phyloP scores from a whole-genome alignment of 495 filamentous ascomycete species.

The Aspergillus campestris region DNA sequence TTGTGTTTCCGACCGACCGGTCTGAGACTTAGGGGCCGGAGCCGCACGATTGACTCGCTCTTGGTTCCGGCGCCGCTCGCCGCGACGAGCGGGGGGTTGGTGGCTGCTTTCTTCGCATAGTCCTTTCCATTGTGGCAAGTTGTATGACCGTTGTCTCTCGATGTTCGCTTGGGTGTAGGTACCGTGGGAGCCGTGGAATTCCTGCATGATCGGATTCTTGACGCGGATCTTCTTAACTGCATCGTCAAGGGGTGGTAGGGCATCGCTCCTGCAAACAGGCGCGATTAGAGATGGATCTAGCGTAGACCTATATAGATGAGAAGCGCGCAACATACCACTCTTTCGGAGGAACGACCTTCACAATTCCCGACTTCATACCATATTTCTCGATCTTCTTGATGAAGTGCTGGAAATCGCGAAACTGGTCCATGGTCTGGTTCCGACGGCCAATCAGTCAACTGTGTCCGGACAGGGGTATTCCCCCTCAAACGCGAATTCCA shows the following conservation, averaged over 20 bases:
- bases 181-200: constrained; percentile 89
- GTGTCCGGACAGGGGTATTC: background rate
- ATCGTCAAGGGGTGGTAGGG: constrained; percentile 69
- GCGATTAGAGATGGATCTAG: background rate
- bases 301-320: too few relatives aligned
- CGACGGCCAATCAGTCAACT: constrained; percentile 11
- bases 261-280: constrained; percentile 47
- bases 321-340: constrained; percentile 63
- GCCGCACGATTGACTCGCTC: constrained; percentile 45
- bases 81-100: constrained; percentile 88
- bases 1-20: constrained; percentile 26
- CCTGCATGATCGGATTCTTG: constrained; percentile 95
- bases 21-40: constrained; percentile 25
- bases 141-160: constrained; percentile 90
- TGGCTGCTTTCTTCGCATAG: constrained; percentile 89
- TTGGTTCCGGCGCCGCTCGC: constrained; percentile 73
- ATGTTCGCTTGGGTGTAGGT: constrained; percentile 95
- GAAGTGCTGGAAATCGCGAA: constrained; percentile 81
- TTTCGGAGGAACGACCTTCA: constrained; percentile 88
- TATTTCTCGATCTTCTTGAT: constrained; percentile 84
- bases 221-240: constrained; percentile 84
- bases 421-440: constrained; percentile 76
- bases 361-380: constrained; percentile 93
- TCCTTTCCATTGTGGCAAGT: constrained; percentile 88
- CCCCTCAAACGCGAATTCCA: background rate